These are phyloP conservation scores for Lactarius indigo DNA, from an alignment of 768 basidiomycete species.

Conservation along the genomic window DNA sequence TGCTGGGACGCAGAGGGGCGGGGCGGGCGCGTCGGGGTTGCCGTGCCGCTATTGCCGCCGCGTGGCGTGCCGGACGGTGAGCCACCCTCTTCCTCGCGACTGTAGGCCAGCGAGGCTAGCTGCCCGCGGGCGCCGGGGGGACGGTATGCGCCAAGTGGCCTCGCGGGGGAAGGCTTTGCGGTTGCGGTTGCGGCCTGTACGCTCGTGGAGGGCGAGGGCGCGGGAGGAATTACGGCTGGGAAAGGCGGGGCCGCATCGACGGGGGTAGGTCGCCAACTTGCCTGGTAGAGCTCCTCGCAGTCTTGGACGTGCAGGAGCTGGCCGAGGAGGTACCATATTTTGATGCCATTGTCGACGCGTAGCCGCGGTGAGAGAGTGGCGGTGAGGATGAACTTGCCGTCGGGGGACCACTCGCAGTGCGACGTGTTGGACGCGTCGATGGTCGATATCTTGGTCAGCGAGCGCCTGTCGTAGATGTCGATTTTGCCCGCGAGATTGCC, in stretches of 20 bases:
- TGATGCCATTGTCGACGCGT: slow-evolving; percentile 96
- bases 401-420: slow-evolving; percentile 92
- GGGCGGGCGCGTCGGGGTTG: slow-evolving; percentile 61
- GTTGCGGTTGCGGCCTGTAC: slow-evolving; percentile 47
- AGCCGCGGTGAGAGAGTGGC: slow-evolving; percentile 94
- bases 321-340: slow-evolving; percentile 92
- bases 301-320: slow-evolving; percentile 79
- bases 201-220: slow-evolving; percentile 62
- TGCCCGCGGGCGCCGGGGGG: slow-evolving; percentile 92
- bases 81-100: slow-evolving; percentile 88
- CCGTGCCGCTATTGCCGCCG: slow-evolving; percentile 49
- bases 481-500: slow-evolving; percentile 95
- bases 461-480: slow-evolving; percentile 87
- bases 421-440: slow-evolving; percentile 94
- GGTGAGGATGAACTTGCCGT: slow-evolving; percentile 89
- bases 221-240: slow-evolving; percentile 58
- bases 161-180: slow-evolving; percentile 54
- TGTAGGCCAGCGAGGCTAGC: slow-evolving; percentile 84
- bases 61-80: slow-evolving; percentile 35
- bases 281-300: slow-evolving; percentile 88
- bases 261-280: slow-evolving; percentile 73
- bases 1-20: slow-evolving; percentile 48
- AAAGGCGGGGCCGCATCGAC: slow-evolving; percentile 66
- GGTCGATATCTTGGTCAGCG: slow-evolving; percentile 68
- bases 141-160: slow-evolving; percentile 84